Percentiles rank a stretch among this genome's conserved stretches.
These are phyloP conservation scores for Coemansia sp. DNA, from an alignment of 192 early-diverging fungal species.

Conservation along the genomic window DNA sequence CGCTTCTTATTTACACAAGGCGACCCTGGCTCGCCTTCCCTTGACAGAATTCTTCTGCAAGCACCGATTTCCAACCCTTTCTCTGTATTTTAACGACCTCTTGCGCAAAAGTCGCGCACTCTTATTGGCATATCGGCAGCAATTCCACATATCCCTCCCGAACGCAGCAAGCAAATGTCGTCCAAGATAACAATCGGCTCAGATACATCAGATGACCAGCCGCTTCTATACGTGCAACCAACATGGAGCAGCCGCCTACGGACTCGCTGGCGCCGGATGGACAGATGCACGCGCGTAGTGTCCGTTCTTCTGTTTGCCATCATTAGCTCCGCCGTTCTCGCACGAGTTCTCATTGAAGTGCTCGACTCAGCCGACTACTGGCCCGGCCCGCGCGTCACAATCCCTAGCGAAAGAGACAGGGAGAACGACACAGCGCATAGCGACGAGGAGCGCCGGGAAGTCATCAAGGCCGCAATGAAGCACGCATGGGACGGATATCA, in stretches of 20 bases:
- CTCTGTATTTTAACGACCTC: neutral
- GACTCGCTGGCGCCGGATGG: conserved; percentile 36
- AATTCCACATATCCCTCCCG: neutral
- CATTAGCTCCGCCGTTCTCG: conserved; percentile 15
- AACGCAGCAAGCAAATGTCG: conserved; percentile 11
- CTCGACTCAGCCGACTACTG: conserved; percentile 35
- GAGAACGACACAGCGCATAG: conserved; percentile 16
- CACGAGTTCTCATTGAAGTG: conserved; percentile 32
- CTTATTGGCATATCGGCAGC: neutral
- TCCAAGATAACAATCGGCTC: conserved; percentile 24
- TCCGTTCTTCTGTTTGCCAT: conserved; percentile 23
- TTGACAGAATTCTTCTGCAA: neutral
- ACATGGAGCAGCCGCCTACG: conserved; percentile 22
- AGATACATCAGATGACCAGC: conserved; percentile 19
- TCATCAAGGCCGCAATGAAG: conserved; percentile 45
- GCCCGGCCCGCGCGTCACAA: conserved; percentile 34
- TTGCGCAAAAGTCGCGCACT: neutral
- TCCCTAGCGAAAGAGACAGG: conserved; percentile 26
- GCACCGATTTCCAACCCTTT: neutral
- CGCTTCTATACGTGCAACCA: conserved; percentile 21
- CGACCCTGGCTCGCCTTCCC: too few relatives aligned
- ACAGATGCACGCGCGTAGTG: conserved; percentile 30
- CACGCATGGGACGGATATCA: conserved; percentile 54
- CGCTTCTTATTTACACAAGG: neutral
- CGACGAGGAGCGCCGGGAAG: conserved; percentile 36